Base-by-base conservation (phyloP, 352 stramenopile species). In the Phytophthora litchii region DNA sequence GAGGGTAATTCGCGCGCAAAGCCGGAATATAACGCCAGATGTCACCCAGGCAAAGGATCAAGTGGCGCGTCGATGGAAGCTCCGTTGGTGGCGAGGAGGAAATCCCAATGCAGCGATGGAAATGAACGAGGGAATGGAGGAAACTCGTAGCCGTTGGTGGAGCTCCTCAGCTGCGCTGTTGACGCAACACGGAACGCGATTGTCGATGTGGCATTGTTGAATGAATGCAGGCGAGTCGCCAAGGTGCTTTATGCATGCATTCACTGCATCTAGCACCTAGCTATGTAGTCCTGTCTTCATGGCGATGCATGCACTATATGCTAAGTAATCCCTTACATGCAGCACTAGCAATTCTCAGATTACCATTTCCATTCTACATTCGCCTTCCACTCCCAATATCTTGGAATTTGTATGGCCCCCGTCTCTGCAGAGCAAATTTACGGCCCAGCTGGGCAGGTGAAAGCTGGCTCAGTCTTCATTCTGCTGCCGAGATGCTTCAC, bases 381-480 rank as follows among this genome's bases (percentile, higher is more conserved):
- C 3, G 23, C 23, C 5, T 27, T 5, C 16, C 17, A 6, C 16
- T 29, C 12, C 1, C 21, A 42, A 42, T 42, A 46, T 46, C 44
- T 56, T 45, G 45, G 10, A 20, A 8, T 53, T 53, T 67, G 52
- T 52, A 58, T 58, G 4, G 27, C 35, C 35, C 46, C 47, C 43
- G 40, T 70, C 47, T 65, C 35, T 70, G 35, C 41, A 37, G 44
- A 27, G 41, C 40, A 51, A 53, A 52, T 44, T 61, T 55, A 37
- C 50, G 32, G 21, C 27, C 31, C 29, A 44, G 36, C 25, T 50
- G 29, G 38, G 25, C n/a, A 45, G 44, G 17, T 57, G 47, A 37
- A 38, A 3, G 11, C 16, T 43, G 13, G 16, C 32, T 58, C 55
- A 67, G 38, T 67, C 57, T 67, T 54, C 46, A 55, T 59, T 70